Conservation (phyloP, 2,329 filamentous ascomycete genomes). For the Pyricularia sp. region DNA sequence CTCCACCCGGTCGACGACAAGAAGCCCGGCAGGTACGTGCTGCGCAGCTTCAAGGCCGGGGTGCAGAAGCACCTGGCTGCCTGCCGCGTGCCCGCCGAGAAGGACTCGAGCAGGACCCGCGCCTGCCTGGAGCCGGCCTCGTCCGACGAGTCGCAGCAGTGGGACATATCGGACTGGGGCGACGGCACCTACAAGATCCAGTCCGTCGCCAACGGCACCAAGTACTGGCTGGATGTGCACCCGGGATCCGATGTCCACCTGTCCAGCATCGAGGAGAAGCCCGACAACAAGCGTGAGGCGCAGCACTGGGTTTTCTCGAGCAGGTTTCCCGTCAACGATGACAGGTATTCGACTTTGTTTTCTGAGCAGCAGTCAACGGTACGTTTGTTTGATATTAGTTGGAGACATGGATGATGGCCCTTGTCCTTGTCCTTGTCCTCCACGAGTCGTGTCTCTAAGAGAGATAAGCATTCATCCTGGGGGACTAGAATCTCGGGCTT, state of each 20-base stretch:
- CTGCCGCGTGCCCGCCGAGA: constrained; percentile 4
- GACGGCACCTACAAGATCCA: constrained; percentile 5
- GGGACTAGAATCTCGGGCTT: background rate
- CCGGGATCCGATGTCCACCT: background rate
- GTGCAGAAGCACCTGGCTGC: background rate
- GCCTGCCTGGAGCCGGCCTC: background rate
- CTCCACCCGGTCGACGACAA: constrained; percentile 2
- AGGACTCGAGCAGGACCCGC: constrained; percentile 1
- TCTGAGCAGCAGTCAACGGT: background rate
- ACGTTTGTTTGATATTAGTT: background rate
- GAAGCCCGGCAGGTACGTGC: background rate
- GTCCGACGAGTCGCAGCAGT: constrained; percentile 3
- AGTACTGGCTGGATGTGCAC: constrained; percentile 4
- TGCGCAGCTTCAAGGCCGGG: background rate
- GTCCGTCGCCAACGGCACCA: constrained; percentile 3
- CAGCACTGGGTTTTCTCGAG: constrained; percentile 6
- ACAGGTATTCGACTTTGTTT: constrained; percentile 3
- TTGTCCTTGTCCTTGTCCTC: background rate
- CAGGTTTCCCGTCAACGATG: constrained; percentile 1
- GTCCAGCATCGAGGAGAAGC: background rate
- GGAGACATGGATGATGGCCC: background rate
- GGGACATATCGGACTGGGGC: constrained; percentile 1
- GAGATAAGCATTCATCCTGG: background rate
- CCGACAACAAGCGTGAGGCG: background rate
- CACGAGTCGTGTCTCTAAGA: background rate